Base-by-base conservation (phyloP, 495 filamentous ascomycete genomes). In the Pseudevernia furfuracea region DNA sequence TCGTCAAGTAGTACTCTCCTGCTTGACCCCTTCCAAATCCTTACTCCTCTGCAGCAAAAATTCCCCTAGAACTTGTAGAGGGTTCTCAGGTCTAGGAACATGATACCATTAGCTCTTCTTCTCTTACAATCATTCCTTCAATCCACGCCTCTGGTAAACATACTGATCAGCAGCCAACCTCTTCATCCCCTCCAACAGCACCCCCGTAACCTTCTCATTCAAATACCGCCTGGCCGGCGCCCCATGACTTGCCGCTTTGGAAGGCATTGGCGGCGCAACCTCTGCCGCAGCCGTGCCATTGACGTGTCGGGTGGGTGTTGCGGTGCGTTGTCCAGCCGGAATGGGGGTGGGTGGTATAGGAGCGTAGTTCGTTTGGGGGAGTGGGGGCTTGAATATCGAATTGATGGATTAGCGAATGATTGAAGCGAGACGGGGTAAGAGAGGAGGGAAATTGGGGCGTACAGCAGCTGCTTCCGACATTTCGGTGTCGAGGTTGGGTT, bases 141-240 rank as follows among this genome's bases (percentile, higher is more conserved):
- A n/a, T n/a, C n/a, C n/a, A n/a, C n/a, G n/a, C n/a, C n/a, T n/a
- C n/a, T n/a, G n/a, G n/a, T n/a, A n/a, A n/a, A n/a, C 89, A 73
- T 77, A 95, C 92, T 92, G 89, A 58, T 92, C 87, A 66, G 83
- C 85, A 4, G 89, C 90, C 43, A 98, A 68, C 68, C 82, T 77
- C 81, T 96, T 97, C 91, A 98, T 92, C 10, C 90, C 94, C 69
- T 97, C 92, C 41, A 98, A 73, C 66, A 98, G 71, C 60, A 87
- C 83, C 11, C 87, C 88, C 21, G 92, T 93, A 61, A 98, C 84
- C 71, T 91, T 92, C 71, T 86, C 80, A 69, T 97, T 97, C 73
- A 98, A 77, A 75, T 96, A 98, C 65, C 89, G 85, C 39, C 94
- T 82, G 4, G 90, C 89, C 7, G 92, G 90, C 1, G 90, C 90